Evolutionary conservation across 164 flowering plant species (phyloP).

Genomic region (Stephania cephalantha): DNA sequence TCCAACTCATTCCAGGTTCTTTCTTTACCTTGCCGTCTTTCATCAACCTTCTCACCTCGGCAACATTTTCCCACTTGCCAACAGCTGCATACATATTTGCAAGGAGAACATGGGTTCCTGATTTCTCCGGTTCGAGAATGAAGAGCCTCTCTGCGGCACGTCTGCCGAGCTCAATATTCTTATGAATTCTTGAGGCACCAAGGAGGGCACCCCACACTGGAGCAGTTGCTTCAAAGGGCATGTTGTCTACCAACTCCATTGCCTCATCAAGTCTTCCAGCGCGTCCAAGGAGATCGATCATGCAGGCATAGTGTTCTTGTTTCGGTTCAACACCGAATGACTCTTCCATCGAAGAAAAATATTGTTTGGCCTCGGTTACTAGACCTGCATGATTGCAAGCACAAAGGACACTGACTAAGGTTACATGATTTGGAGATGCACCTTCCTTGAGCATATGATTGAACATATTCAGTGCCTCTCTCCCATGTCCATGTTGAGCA

Average conservation of each 20-base stretch:
- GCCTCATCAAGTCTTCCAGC: conserved; percentile 10
- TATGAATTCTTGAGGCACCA: conserved; percentile 14
- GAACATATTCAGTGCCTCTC: conserved; percentile 53
- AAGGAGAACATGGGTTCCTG: conserved; percentile 13
- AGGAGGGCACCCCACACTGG: conserved; percentile 13
- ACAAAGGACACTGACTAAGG: conserved; percentile 11
- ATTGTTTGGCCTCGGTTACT: conserved; percentile 9
- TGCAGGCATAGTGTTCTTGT: conserved; percentile 14
- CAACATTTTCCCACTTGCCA: conserved; percentile 9
- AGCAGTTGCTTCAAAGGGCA: conserved; percentile 12
- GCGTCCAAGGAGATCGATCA: conserved; percentile 10
- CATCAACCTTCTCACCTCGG: conserved; percentile 9
- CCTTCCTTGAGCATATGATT: conserved; percentile 57
- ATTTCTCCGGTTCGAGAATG: conserved; percentile 13
- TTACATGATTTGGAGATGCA: conserved; percentile 47
- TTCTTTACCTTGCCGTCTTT: conserved; percentile 12
- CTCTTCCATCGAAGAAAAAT: conserved; percentile 12
- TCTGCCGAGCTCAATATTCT: conserved; percentile 7
- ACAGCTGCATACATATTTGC: conserved; percentile 6
- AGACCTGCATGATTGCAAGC: conserved; percentile 14
- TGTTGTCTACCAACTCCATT: conserved; percentile 8
- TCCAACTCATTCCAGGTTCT: conserved; percentile 16
- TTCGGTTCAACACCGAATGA: conserved; percentile 3
- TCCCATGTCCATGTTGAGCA: conserved; percentile 81
- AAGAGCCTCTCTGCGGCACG: conserved; percentile 13